Conservation (phyloP, 768 basidiomycete species). For the Phallus indusiatus region DNA sequence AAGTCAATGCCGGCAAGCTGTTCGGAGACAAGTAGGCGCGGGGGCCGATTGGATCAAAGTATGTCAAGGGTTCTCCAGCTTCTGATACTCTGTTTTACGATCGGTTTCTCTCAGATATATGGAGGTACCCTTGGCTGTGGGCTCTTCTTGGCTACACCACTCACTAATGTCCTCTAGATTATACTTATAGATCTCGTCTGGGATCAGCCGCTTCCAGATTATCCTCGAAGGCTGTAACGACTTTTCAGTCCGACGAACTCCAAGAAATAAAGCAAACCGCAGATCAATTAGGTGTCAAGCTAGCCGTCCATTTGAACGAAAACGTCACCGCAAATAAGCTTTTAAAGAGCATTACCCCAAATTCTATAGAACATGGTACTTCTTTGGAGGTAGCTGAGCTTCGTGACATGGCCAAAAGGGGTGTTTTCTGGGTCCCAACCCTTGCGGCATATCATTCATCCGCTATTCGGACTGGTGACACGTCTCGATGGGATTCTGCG, state of each 20-base stretch:
- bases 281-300: slow-evolving; percentile 42
- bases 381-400: slow-evolving; percentile 14
- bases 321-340: neutral
- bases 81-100: neutral
- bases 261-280: slow-evolving; percentile 41
- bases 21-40: slow-evolving; percentile 51
- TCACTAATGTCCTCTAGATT: slow-evolving; percentile 29
- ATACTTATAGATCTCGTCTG: slow-evolving; percentile 40
- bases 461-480: neutral
- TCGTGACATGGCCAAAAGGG: slow-evolving; percentile 8
- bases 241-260: slow-evolving; percentile 39
- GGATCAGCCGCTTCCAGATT: slow-evolving; percentile 29
- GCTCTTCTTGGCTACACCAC: slow-evolving; percentile 1
- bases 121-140: slow-evolving; percentile 30
- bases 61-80: slow-evolving; percentile 4
- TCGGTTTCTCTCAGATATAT: slow-evolving; percentile 32
- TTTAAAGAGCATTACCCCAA: slow-evolving; percentile 11
- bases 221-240: slow-evolving; percentile 26
- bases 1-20: slow-evolving; percentile 43
- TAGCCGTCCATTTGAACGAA: slow-evolving; percentile 37
- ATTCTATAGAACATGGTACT: slow-evolving; percentile 52
- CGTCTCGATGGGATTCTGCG: slow-evolving; percentile 30
- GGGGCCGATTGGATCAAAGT: slow-evolving; percentile 66
- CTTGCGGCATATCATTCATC: slow-evolving; percentile 39
- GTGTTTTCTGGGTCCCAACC: slow-evolving; percentile 49